These are phyloP conservation scores for Pichia sp. DNA, from an alignment of 1,139 yeast genomes.

Conservation along the genomic window DNA sequence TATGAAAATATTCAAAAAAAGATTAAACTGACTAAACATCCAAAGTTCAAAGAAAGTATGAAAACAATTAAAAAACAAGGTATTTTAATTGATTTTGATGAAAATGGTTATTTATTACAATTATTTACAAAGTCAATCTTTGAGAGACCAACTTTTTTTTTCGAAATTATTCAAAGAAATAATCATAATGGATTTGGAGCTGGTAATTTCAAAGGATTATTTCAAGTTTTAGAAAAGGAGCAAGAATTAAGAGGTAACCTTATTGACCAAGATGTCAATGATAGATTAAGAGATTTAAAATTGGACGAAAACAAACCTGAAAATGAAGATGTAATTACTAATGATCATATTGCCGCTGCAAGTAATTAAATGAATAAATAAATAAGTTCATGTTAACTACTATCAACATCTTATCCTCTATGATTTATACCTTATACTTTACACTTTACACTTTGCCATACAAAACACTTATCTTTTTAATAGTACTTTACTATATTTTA, in stretches of 20 bases:
- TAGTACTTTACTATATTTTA: no score
- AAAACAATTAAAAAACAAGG: constrained; percentile 35
- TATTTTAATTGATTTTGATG: constrained; percentile 70
- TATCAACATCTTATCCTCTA: background rate
- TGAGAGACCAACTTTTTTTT: constrained; percentile 74
- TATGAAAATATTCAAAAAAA: constrained; percentile 45
- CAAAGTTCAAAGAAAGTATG: constrained; percentile 45
- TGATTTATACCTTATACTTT: background rate
- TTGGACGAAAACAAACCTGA: background rate
- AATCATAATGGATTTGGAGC: constrained; percentile 85
- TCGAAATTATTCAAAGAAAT: constrained; percentile 73
- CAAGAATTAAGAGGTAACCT: constrained; percentile 50
- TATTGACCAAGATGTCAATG: constrained; percentile 16
- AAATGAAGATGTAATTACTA: background rate
- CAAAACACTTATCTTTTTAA: background rate
- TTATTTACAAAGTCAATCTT: constrained; percentile 70
- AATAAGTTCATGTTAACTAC: no score
- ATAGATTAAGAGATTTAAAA: background rate
- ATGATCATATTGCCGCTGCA: constrained; percentile 7
- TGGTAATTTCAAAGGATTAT: constrained; percentile 76
- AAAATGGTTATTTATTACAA: constrained; percentile 65
- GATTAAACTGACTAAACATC: constrained; percentile 32
- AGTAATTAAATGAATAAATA: background rate
- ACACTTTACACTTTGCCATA: background rate
- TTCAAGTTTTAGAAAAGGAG: constrained; percentile 67